Base-by-base conservation (phyloP, 176 grass and related monocot genomes). In the Musa schizocarpa region DNA sequence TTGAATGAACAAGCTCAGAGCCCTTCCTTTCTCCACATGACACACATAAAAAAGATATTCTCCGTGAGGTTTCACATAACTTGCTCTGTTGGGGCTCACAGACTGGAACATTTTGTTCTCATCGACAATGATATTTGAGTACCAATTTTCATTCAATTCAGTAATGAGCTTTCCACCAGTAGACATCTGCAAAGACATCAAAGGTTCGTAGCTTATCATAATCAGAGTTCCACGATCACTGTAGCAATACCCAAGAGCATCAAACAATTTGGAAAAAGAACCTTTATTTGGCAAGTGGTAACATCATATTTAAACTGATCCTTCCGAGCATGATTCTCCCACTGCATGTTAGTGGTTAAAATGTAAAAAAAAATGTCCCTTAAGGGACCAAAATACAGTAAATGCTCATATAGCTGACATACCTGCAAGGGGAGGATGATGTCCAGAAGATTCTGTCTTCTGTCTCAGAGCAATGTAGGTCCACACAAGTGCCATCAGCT, bases 71-170 rank as follows among this genome's bases (percentile, higher is more conserved):
- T 78, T 84, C 14, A 61, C 74, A 65, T 63, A 61, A 55, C 68
- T 85, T 78, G 79, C 66, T 63, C 74, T 89, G 55, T 24, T 62
- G 24, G 26, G 78, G 26, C 49, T 23, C 4, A 80, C 74, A 13
- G 69, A 22, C 55, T 75, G 68, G 49, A 68, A 3, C 48, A 82
- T 72, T 4, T 80, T 78, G 48, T 82, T 76, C 52, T 57, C 82
- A 68, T 84, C 79, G 63, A 75, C 52, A 13, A 86, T 69, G 19
- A 74, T 57, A 84, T 69, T 81, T 75, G 84, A 52, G 53, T 73
- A 80, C 79, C 86, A 80, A 64, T 87, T 92, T 74, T 89, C 80
- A 59, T 92, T 92, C 86, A 92, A 75, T 57, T 92, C 86, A 69
- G 73, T 65, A 79, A 86, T 50, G 50, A 92, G 89, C 26, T 78